Conservation (phyloP, 305 asterid genomes). For the Ajuga reptans region DNA sequence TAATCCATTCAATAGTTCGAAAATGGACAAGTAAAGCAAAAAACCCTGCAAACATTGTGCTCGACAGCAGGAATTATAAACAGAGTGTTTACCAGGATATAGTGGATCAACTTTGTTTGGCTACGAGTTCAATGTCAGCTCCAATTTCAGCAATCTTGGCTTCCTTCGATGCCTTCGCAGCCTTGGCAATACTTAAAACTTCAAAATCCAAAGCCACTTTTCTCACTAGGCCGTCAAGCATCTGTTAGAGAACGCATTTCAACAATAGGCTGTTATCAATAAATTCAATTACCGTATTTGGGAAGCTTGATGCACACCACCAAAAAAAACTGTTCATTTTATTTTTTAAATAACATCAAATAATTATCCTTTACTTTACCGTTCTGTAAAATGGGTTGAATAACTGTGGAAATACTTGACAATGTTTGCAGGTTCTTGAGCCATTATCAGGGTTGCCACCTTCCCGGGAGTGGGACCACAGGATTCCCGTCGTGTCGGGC, state of each 20-base stretch:
- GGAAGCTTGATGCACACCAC: background rate
- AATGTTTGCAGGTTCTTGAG: no score
- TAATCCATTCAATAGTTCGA: background rate
- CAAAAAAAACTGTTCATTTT: no score
- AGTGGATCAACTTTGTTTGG: conserved; percentile 39
- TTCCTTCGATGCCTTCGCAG: conserved; percentile 70
- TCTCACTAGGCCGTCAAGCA: conserved; percentile 82
- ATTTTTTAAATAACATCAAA: no score
- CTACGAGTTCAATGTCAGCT: conserved; percentile 67
- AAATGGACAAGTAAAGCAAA: background rate
- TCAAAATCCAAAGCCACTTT: conserved; percentile 79
- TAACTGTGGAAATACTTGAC: no score
- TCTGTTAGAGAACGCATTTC: conserved; percentile 32
- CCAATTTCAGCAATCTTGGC: conserved; percentile 78
- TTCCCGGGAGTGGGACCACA: no score
- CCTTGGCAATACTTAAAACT: conserved; percentile 57
- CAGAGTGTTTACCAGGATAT: conserved; percentile 19
- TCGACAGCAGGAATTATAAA: background rate
- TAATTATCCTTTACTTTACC: no score
- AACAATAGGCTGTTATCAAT: background rate
- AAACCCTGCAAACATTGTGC: background rate
- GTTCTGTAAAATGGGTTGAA: no score
- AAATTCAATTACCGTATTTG: background rate
- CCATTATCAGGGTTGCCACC: no score
- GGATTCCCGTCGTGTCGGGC: no score